These are phyloP conservation scores for Nigrospora oryzae DNA, from an alignment of 2,329 filamentous ascomycete species.

Conservation along the genomic window DNA sequence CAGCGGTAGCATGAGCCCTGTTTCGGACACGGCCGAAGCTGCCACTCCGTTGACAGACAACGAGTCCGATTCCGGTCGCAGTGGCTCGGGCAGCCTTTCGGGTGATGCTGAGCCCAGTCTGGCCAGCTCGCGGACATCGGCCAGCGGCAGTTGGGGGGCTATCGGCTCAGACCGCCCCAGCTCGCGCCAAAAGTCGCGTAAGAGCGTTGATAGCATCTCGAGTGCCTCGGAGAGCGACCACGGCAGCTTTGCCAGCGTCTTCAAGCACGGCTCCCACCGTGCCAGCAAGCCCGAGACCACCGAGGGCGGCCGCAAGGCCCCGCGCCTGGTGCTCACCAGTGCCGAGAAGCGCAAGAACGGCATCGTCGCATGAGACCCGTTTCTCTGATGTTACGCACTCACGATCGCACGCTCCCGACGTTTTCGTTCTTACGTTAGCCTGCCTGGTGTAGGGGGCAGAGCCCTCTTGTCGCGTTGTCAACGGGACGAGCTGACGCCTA, in stretches of 20 bases:
- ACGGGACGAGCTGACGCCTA: too few relatives aligned
- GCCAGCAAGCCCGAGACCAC: slow-evolving; percentile 45
- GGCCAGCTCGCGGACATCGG: slow-evolving; percentile 67
- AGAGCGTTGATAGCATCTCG: slow-evolving; percentile 56
- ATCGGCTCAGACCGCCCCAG: slow-evolving; percentile 81
- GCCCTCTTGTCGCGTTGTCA: slow-evolving; percentile 8
- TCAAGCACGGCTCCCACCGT: slow-evolving; percentile 49
- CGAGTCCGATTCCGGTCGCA: slow-evolving; percentile 62
- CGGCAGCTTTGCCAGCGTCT: slow-evolving; percentile 59
- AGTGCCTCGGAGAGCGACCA: slow-evolving; percentile 47
- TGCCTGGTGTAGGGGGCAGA: slow-evolving; percentile 17
- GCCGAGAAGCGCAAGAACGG: slow-evolving; percentile 81
- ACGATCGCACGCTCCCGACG: slow-evolving; percentile 16
- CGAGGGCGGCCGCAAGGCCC: slow-evolving; percentile 67
- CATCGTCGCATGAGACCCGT: slow-evolving; percentile 12
- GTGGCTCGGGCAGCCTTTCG: slow-evolving; percentile 72
- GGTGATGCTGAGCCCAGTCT: slow-evolving; percentile 61
- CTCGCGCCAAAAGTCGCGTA: slow-evolving; percentile 57
- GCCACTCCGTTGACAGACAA: slow-evolving; percentile 64
- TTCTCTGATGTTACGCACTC: slow-evolving; percentile 1
- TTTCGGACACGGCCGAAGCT: slow-evolving; percentile 69
- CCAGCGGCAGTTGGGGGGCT: slow-evolving; percentile 65
- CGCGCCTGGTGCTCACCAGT: slow-evolving; percentile 79
- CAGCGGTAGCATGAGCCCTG: slow-evolving; percentile 76
- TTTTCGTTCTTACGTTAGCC: slow-evolving; percentile 16